Base-by-base conservation (phyloP, 116 monocot species). In the Dioscorea cayenensis region DNA sequence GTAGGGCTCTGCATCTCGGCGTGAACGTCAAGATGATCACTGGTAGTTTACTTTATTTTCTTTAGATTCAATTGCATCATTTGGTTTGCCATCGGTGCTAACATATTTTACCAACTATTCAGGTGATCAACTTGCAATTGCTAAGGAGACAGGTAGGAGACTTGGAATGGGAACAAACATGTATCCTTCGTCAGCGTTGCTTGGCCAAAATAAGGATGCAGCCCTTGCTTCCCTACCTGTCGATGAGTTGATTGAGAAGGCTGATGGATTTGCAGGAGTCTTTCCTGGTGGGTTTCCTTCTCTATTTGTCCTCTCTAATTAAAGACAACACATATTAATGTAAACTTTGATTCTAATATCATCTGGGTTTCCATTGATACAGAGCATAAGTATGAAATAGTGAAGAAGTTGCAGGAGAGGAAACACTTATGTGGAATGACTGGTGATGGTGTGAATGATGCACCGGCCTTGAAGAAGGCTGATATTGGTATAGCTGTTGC, bases 1-100 rank as follows among this genome's bases (percentile, higher is more conserved):
- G 86, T 23, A 78, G 80, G 71, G 90, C 90, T 52, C 82, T 90
- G 8, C 82, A 90, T 73, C 87, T 90, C 60, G 90, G 90, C 36
- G 90, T 90, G 35, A 90, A 90, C 68, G 90, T 90, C 11, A 90
- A 90, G 77, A 90, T 90, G 90, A 90, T 90, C 65, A 90, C 90
- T 43, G 90, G 90, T 90, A 87, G 27, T 9, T 25, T 38, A 17
- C 0, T 3, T 58, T 14, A 16, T 71, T n/a, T 25, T 65, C 58
- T 49, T 50, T 27, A 11, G 16, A 18, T 58, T 4, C 12, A 51
- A 17, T 36, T 36, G 18, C 29, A 20, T 32, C 23, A 58, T 0
- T 66, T 58, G 3, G 14, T 49, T 22, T 12, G n/a, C 20, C 16
- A 21, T 69, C 2, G 27, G 17, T 17, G 6, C 43, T 36, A 55